Percentiles rank a stretch among this genome's conserved stretches.
These are phyloP conservation scores for Isatis lusitanica DNA, from an alignment of 441 rosid genomes.

Conservation along the genomic window DNA sequence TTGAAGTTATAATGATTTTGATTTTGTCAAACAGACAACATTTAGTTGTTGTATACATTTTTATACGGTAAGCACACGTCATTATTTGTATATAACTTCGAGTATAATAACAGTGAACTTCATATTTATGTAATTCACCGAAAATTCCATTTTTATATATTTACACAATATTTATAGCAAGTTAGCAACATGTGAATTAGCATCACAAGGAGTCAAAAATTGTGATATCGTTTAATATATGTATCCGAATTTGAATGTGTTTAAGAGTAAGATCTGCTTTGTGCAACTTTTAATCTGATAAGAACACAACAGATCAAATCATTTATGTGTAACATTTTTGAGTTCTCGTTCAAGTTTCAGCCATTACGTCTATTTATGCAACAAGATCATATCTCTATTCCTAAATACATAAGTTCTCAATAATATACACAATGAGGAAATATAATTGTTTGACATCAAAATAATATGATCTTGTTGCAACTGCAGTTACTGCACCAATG, in stretches of 20 bases:
- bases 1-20: not conserved
- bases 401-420: no score
- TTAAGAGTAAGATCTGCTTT: not conserved
- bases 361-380: no score
- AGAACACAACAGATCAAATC: not conserved
- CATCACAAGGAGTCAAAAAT: not conserved
- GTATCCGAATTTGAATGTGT: not conserved
- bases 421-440: no score
- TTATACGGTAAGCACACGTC: not conserved
- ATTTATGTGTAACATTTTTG: no score
- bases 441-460: no score
- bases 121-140: not conserved
- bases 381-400: no score
- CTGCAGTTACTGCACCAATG: no score
- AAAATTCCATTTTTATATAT: not conserved
- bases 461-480: no score
- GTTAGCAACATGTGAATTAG: not conserved
- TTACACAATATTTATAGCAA: not conserved
- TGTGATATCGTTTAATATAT: not conserved
- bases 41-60: not conserved
- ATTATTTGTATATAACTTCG: not conserved
- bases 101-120: not conserved
- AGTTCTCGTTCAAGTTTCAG: no score
- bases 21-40: not conserved
- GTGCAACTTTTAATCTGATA: not conserved